These are phyloP conservation scores for Tolypocladium pustulatum DNA, from an alignment of 2,329 filamentous ascomycete genomes.

Conservation along the genomic window DNA sequence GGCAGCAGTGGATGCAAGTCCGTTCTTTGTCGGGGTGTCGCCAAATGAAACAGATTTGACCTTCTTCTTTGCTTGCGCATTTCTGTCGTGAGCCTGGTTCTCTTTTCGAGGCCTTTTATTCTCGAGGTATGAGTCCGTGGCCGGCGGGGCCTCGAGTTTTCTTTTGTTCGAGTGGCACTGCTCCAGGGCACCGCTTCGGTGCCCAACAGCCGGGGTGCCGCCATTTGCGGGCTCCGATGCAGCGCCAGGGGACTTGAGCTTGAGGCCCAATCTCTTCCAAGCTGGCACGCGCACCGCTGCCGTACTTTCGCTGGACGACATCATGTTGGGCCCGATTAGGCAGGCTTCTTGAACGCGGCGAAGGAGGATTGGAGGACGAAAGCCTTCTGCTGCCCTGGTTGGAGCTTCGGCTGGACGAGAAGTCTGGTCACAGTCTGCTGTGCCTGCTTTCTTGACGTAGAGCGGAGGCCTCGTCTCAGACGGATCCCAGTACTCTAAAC, in stretches of 20 bases:
- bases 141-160: slow-evolving; percentile 24
- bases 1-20: slow-evolving; percentile 9
- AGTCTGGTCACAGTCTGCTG: neutral
- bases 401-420: neutral
- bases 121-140: slow-evolving; percentile 15
- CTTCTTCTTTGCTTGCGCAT: slow-evolving; percentile 23
- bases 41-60: slow-evolving; percentile 40
- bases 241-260: slow-evolving; percentile 38
- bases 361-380: neutral
- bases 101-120: slow-evolving; percentile 25
- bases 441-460: neutral
- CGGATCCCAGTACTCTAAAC: neutral
- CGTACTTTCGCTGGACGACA: slow-evolving; percentile 30
- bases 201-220: slow-evolving; percentile 23
- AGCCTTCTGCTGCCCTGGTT: neutral
- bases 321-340: slow-evolving; percentile 24
- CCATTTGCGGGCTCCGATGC: slow-evolving; percentile 19
- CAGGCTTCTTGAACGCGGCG: slow-evolving; percentile 4
- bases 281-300: slow-evolving; percentile 40
- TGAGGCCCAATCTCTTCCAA: slow-evolving; percentile 54
- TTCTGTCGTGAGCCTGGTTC: slow-evolving; percentile 11
- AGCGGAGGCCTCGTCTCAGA: neutral
- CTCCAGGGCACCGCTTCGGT: slow-evolving; percentile 22
- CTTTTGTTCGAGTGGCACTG: slow-evolving; percentile 25
- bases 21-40: slow-evolving; percentile 27